phyloP scores from a whole-genome alignment of 2,329 filamentous ascomycete species.

The Microsporum canis region DNA sequence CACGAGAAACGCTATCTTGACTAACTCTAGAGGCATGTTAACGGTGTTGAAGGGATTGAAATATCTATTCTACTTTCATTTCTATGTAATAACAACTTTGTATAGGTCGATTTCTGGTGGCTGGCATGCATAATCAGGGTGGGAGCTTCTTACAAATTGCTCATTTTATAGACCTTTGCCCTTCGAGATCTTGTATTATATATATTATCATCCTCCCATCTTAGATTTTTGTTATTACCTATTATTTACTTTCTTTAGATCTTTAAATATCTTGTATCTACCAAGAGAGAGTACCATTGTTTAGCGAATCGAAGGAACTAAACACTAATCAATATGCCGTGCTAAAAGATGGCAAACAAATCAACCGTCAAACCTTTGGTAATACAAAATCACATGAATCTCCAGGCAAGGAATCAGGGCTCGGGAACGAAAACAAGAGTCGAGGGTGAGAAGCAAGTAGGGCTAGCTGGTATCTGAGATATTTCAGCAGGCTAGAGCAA shows the following conservation, averaged over 20 bases:
- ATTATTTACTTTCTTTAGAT: not conserved
- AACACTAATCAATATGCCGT: not conserved
- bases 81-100: not conserved
- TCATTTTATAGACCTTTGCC: not conserved
- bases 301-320: not conserved
- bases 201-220: not conserved
- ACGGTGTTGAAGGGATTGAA: constrained; percentile 5
- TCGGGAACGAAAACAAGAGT: too few species aligned
- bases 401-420: not conserved
- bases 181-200: not conserved
- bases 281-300: not conserved
- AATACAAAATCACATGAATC: not conserved
- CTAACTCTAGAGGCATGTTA: constrained; percentile 24
- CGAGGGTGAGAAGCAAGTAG: not conserved
- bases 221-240: not conserved
- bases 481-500: not conserved
- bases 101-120: not conserved
- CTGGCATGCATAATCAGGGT: not conserved
- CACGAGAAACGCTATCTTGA: constrained; percentile 49
- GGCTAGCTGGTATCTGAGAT: not conserved
- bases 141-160: not conserved
- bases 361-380: not conserved
- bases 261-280: not conserved
- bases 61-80: not conserved
- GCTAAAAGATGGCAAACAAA: not conserved